A percentile compares a stretch with the other conserved stretches of the same genome.
These are phyloP conservation scores for Monosporascus cannonballus DNA, from an alignment of 2,329 filamentous ascomycete species.

Conservation along the genomic window DNA sequence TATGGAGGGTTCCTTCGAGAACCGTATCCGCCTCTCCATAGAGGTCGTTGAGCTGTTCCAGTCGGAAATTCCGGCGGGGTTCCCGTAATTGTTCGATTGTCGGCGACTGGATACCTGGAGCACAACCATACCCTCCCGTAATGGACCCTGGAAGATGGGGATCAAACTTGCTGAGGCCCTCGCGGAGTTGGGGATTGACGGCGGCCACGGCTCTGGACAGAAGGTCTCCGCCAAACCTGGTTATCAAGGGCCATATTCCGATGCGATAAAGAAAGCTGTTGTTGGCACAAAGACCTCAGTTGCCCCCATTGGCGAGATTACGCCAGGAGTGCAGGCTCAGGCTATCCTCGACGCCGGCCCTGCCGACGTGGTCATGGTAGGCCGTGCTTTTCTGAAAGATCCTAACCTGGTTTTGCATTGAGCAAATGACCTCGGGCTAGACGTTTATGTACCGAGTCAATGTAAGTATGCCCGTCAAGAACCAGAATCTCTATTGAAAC, in stretches of 20 bases:
- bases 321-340: constrained; percentile 49
- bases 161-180: constrained; percentile 57
- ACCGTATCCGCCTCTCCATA: constrained; percentile 33
- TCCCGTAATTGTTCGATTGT: constrained; percentile 67
- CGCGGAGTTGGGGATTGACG: constrained; percentile 64
- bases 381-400: constrained; percentile 58
- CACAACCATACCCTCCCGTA: constrained; percentile 48
- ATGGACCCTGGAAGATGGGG: constrained; percentile 63
- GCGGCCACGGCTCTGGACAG: constrained; percentile 55
- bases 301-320: constrained; percentile 53
- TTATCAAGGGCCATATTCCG: constrained; percentile 67
- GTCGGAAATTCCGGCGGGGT: constrained; percentile 8
- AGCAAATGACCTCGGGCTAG: constrained; percentile 53
- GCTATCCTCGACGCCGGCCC: constrained; percentile 42
- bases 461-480: constrained; percentile 7
- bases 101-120: constrained; percentile 72
- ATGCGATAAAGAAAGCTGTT: constrained; percentile 64
- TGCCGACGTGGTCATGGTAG: constrained; percentile 51
- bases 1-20: constrained; percentile 41
- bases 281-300: constrained; percentile 54
- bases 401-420: constrained; percentile 54
- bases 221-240: constrained; percentile 53
- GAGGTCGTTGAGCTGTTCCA: constrained; percentile 14
- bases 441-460: constrained; percentile 55
- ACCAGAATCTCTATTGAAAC: neutral